Evolutionary conservation across 805 yeast species (phyloP), one percentile per base, ranked within the genome.

Genomic region (Teunomyces barrocoloradensis): DNA sequence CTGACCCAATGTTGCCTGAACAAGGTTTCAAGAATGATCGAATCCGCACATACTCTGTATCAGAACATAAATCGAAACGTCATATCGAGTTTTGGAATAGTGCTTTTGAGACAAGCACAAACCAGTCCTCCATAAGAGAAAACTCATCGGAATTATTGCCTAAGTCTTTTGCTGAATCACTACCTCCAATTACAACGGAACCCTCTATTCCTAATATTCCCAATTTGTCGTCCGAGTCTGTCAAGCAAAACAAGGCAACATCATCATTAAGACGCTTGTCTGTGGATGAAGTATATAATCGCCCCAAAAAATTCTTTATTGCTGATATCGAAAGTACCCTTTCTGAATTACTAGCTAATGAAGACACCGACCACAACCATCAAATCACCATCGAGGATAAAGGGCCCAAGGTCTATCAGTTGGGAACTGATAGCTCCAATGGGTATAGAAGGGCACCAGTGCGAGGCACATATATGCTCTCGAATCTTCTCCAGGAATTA

Each of bases 381-480:
- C 97, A 91, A 65, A 90, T 87, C 60, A 87, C 96, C 6, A 82
- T 87, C 42, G 95, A 87, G 56, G 95, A 88, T 59, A 79, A 80
- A 2, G 95, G 95, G 1, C 94, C 95, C 3, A 87, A 87, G 61
- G 89, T 84, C n/a, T 69, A 87, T 49, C 78, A 80, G 55, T 71
- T 88, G 11, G 94, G 94, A 6, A 89, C 97, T 2, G 89, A 84
- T 32, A 87, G 87, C 60, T 89, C 96, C 3, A 81, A 83, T 57
- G 97, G 97, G 1, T 88, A 68, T 68, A 83, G 80, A 33, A 84
- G 80, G 55, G 78, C 79, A 46, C 87, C 84, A 50, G 77, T 90
- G 47, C 71, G 96, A 49, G 97, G 97, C 3, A 90, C 96, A 0
- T 90, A 90, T 60, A 87, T 87, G 91, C 69, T 90, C 42, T 84